A percentile compares a stretch with the other conserved stretches of the same genome.
Conservation (phyloP, 768 basidiomycete species). For the Cyclocybe aegerita region DNA sequence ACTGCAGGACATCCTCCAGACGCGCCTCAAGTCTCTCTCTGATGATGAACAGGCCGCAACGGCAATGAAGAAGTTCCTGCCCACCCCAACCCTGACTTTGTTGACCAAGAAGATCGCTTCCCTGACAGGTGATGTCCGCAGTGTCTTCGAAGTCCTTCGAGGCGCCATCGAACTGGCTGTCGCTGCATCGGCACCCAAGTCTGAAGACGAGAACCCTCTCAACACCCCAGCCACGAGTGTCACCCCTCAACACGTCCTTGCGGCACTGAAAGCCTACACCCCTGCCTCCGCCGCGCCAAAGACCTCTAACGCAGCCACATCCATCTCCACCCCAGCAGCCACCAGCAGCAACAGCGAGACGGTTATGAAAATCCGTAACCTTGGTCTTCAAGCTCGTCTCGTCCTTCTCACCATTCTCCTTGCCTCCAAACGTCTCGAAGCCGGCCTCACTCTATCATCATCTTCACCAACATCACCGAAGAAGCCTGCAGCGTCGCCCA, state of each 20-base stretch:
- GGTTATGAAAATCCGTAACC: slow-evolving; percentile 60
- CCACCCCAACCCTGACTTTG: slow-evolving; percentile 61
- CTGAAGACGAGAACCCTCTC: slow-evolving; percentile 32
- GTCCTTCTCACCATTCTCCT: slow-evolving; percentile 65
- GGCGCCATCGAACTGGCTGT: slow-evolving; percentile 74
- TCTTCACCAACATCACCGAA: slow-evolving; percentile 33
- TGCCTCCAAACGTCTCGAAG: slow-evolving; percentile 60
- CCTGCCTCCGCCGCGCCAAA: slow-evolving; percentile 37
- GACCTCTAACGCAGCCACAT: slow-evolving; percentile 18
- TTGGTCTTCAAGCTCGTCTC: slow-evolving; percentile 75
- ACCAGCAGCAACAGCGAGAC: slow-evolving; percentile 55
- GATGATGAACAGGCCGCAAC: slow-evolving; percentile 29
- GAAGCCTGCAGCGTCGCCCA: slow-evolving; percentile 39
- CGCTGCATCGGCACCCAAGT: slow-evolving; percentile 19
- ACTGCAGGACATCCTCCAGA: slow-evolving; percentile 65
- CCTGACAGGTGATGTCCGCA: slow-evolving; percentile 80
- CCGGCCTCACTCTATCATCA: slow-evolving; percentile 51
- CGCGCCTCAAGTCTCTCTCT: slow-evolving; percentile 58
- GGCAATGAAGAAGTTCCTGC: slow-evolving; percentile 55
- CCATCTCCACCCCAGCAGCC: slow-evolving; percentile 16
- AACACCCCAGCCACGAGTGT: slow-evolving; percentile 42
- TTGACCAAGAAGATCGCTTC: slow-evolving; percentile 81
- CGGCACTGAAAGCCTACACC: slow-evolving; percentile 72
- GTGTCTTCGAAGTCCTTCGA: slow-evolving; percentile 76
- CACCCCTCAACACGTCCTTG: slow-evolving; percentile 66